A percentile compares a stretch with the other conserved stretches of the same genome.
Evolutionary conservation across 176 grass and related monocot species (phyloP).

Genomic region (Thalia dealbata): DNA sequence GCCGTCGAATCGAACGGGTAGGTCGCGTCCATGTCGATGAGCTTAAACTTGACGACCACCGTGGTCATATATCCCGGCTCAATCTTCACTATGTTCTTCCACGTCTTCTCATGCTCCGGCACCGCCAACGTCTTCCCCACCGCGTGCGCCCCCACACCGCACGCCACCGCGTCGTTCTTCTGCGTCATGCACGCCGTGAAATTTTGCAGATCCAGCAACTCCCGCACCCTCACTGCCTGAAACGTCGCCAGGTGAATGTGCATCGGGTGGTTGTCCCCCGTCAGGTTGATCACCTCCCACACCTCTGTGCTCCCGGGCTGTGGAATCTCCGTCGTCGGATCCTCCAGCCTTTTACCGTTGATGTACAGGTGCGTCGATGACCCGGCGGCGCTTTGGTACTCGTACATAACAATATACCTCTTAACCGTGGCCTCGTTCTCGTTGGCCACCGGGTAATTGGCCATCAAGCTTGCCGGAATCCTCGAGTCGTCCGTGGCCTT

Average conservation of each 20-base stretch:
- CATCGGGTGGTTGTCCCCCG: constrained; percentile 63
- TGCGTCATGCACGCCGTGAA: constrained; percentile 36
- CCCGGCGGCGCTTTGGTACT: constrained; percentile 41
- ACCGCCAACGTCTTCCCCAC: constrained; percentile 18
- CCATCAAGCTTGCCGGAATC: constrained; percentile 27
- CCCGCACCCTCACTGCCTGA: constrained; percentile 27
- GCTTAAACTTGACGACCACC: constrained; percentile 45
- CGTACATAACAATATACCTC: constrained; percentile 53
- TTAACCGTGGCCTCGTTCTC: constrained; percentile 20
- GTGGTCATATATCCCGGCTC: constrained; percentile 48
- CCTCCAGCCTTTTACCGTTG: constrained; percentile 53
- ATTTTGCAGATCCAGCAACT: constrained; percentile 10
- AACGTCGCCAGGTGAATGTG: constrained; percentile 61
- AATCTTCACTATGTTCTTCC: constrained; percentile 74
- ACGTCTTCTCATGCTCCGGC: constrained; percentile 55
- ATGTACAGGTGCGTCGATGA: constrained; percentile 57
- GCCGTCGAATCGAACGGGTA: constrained; percentile 73
- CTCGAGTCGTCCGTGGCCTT: constrained; percentile 4
- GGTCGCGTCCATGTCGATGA: constrained; percentile 34
- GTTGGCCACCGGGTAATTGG: constrained; percentile 22
- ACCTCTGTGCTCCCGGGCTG: constrained; percentile 39
- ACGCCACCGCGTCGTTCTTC: constrained; percentile 41
- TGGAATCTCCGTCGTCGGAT: constrained; percentile 65
- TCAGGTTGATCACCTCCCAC: constrained; percentile 80
- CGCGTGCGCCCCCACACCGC: constrained; percentile 41